Percentiles rank a stretch among this genome's conserved stretches.
Evolutionary conservation across 2,329 filamentous ascomycete genomes (phyloP).

Genomic region (Atkinsonella texensis): DNA sequence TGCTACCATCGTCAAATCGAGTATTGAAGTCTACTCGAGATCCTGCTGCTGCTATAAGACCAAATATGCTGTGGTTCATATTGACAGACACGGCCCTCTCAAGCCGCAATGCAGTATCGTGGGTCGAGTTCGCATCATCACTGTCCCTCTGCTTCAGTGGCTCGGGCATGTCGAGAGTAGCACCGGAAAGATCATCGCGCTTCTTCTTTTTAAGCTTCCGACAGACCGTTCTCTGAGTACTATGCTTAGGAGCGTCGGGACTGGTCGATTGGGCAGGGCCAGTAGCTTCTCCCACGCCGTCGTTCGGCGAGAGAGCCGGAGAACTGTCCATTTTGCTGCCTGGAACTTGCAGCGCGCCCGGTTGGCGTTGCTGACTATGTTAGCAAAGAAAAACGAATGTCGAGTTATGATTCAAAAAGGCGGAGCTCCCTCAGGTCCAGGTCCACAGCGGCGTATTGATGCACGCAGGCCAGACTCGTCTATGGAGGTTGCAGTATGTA

Average conservation of each 20-base stretch:
- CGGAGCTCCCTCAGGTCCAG: neutral
- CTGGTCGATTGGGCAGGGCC: constrained; percentile 10
- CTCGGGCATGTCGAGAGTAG: constrained; percentile 35
- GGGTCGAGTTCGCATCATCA: constrained; percentile 29
- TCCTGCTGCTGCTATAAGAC: constrained; percentile 79
- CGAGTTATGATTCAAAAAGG: neutral
- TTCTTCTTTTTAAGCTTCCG: constrained; percentile 35
- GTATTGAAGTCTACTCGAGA: constrained; percentile 72
- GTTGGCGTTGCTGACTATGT: no score
- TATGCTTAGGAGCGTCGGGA: constrained; percentile 23
- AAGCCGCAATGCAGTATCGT: constrained; percentile 29
- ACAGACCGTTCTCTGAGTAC: constrained; percentile 24
- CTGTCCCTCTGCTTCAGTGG: constrained; percentile 38
- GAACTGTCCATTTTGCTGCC: neutral
- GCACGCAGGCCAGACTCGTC: neutral
- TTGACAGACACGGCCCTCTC: constrained; percentile 47
- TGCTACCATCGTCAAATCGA: constrained; percentile 66
- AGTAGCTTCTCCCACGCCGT: neutral
- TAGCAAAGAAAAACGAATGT: no score
- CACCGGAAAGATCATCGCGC: constrained; percentile 24
- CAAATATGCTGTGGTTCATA: constrained; percentile 92
- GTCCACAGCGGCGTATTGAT: neutral
- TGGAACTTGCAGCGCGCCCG: no score
- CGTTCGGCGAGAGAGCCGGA: neutral
- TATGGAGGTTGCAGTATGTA: neutral